phyloP scores from a whole-genome alignment of 2,329 filamentous ascomycete genomes.

The Fusarium coffeatum region DNA sequence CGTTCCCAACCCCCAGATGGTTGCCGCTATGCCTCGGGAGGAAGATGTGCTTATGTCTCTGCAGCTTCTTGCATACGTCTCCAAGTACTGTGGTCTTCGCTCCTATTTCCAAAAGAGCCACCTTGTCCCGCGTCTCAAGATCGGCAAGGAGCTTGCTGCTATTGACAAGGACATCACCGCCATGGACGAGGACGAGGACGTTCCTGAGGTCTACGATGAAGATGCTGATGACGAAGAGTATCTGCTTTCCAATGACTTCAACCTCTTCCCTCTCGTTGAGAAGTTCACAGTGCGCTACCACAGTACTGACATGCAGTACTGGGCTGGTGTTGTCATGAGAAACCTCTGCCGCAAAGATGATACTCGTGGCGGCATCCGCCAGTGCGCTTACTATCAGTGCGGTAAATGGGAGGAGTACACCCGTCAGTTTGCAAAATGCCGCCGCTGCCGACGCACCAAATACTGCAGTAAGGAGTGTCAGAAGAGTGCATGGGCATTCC shows the following conservation, averaged over 20 bases:
- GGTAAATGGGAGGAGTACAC: slow-evolving; percentile 98
- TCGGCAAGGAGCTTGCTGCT: slow-evolving; percentile 84
- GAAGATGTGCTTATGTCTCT: slow-evolving; percentile 99
- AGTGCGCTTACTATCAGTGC: slow-evolving; percentile 98
- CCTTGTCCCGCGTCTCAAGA: slow-evolving; percentile 89
- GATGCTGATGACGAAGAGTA: slow-evolving; percentile 86
- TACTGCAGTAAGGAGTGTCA: slow-evolving; percentile 99
- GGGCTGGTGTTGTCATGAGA: slow-evolving; percentile 98
- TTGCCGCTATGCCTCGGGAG: slow-evolving; percentile 93
- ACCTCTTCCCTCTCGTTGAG: slow-evolving; percentile 97
- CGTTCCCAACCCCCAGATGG: slow-evolving; percentile 76
- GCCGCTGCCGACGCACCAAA: slow-evolving; percentile 94
- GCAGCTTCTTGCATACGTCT: slow-evolving; percentile 95
- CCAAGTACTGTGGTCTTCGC: slow-evolving; percentile 96
- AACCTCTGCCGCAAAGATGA: slow-evolving; percentile 99
- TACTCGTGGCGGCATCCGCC: slow-evolving; percentile 89
- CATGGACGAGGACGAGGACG: slow-evolving; percentile 60
- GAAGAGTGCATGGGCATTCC: slow-evolving; percentile 98
- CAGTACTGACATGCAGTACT: slow-evolving; percentile 98
- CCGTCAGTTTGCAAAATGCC: slow-evolving; percentile 97
- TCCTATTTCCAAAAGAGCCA: slow-evolving; percentile 97
- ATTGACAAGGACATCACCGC: slow-evolving; percentile 64
- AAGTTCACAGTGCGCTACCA: slow-evolving; percentile 98
- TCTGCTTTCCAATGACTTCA: slow-evolving; percentile 91
- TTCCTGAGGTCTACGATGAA: slow-evolving; percentile 55